Conservation (phyloP, 2,329 filamentous ascomycete genomes). For the Ceratocystis ficicola region DNA sequence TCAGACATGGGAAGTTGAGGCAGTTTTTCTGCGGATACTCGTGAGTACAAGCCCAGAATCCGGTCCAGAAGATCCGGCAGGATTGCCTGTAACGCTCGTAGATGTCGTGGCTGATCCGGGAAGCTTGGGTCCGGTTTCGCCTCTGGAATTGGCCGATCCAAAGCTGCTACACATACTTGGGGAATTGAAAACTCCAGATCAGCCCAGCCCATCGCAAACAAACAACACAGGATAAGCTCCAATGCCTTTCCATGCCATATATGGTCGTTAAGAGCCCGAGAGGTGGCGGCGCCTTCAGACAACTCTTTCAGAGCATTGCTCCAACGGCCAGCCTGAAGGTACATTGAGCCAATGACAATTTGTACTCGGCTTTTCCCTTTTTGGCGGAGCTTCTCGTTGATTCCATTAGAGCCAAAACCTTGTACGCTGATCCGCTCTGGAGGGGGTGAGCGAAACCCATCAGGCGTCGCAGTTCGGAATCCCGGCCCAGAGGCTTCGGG, state of each 20-base stretch:
- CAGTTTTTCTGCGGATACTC: slow-evolving; percentile 56
- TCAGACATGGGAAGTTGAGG: slow-evolving; percentile 62
- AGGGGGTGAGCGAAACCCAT: slow-evolving; percentile 39
- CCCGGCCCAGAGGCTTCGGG: slow-evolving; percentile 28
- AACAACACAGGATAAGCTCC: slow-evolving; percentile 70
- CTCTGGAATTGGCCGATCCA: slow-evolving; percentile 36
- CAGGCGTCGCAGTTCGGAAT: slow-evolving; percentile 32
- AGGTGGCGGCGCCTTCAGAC: slow-evolving; percentile 62
- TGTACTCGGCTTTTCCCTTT: slow-evolving; percentile 69
- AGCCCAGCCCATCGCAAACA: slow-evolving; percentile 74
- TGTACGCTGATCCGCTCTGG: slow-evolving; percentile 50
- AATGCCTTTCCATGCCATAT: slow-evolving; percentile 96
- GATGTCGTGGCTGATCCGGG: slow-evolving; percentile 38
- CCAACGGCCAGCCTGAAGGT: slow-evolving; percentile 83
- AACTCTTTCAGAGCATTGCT: slow-evolving; percentile 75
- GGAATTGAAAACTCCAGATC: slow-evolving; percentile 73
- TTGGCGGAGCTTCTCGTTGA: slow-evolving; percentile 64
- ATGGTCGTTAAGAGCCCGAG: slow-evolving; percentile 73
- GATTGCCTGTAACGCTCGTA: slow-evolving; percentile 44
- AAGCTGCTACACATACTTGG: slow-evolving; percentile 40
- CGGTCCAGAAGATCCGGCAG: slow-evolving; percentile 65
- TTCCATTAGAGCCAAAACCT: slow-evolving; percentile 59
- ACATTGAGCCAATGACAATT: slow-evolving; percentile 72
- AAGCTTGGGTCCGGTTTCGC: slow-evolving; percentile 30
- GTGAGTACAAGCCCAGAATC: slow-evolving; percentile 60